These are phyloP conservation scores for Onygenales sp. DNA, from an alignment of 2,329 filamentous ascomycete genomes.

Conservation along the genomic window DNA sequence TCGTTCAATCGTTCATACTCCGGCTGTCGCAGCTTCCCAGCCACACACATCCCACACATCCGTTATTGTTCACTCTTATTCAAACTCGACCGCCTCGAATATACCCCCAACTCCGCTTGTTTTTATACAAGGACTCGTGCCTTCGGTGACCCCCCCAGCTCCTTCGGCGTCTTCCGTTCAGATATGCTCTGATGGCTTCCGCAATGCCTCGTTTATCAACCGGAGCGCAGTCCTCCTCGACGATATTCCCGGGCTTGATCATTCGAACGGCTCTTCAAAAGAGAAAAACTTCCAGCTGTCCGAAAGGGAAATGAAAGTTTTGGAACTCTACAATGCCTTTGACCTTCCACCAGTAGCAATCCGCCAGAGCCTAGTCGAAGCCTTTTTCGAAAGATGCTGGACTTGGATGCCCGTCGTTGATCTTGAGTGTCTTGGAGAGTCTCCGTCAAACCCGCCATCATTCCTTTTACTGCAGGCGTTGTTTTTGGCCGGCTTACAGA, in stretches of 20 bases:
- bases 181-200: neutral
- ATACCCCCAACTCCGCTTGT: neutral
- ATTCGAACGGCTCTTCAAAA: neutral
- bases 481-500: neutral
- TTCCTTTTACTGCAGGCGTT: neutral
- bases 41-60: neutral
- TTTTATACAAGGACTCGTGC: neutral
- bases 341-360: neutral
- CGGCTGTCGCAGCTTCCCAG: neutral
- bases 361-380: neutral
- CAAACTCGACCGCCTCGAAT: neutral
- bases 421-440: neutral
- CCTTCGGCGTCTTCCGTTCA: neutral
- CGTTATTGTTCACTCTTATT: neutral
- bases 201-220: neutral
- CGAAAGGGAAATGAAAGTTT: neutral
- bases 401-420: neutral
- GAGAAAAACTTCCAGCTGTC: neutral
- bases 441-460: neutral
- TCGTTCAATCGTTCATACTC: neutral
- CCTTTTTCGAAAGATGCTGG: neutral
- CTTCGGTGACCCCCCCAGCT: neutral
- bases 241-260: neutral
- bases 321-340: neutral
- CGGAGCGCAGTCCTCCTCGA: neutral